phyloP scores from a whole-genome alignment of 2,329 filamentous ascomycete genomes.

The Colletotrichum caudatum region DNA sequence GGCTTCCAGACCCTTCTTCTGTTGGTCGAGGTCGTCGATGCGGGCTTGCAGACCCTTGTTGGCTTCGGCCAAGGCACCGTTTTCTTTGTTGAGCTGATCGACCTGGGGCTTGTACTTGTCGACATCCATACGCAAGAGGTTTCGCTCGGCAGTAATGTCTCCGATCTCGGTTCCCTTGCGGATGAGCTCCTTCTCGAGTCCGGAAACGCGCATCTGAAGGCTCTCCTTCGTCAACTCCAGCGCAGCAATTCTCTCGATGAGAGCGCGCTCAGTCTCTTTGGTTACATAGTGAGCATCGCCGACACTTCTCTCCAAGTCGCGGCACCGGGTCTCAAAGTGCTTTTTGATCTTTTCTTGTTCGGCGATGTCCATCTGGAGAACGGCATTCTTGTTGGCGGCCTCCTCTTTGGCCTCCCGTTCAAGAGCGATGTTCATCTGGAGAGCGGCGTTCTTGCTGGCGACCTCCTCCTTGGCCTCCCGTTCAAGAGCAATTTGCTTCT shows the following conservation, averaged over 20 bases:
- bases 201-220: conserved; percentile 29
- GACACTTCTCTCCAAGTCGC: conserved; percentile 35
- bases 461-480: conserved; percentile 23
- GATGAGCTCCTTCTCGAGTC: conserved; percentile 38
- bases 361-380: conserved; percentile 20
- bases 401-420: conserved; percentile 31
- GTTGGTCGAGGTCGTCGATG: conserved; percentile 37
- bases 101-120: conserved; percentile 38
- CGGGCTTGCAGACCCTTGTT: conserved; percentile 34
- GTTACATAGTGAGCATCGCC: conserved; percentile 37
- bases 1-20: conserved; percentile 39
- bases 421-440: conserved; percentile 24
- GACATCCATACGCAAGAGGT: conserved; percentile 28
- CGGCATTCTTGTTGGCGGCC: conserved; percentile 18
- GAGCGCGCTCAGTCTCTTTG: conserved; percentile 32
- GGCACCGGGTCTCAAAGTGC: conserved; percentile 16
- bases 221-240: conserved; percentile 40
- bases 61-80: conserved; percentile 31
- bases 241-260: conserved; percentile 41
- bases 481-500: conserved; percentile 28
- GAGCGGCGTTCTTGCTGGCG: not conserved
- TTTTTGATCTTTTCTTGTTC: conserved; percentile 27
- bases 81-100: conserved; percentile 34
- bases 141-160: conserved; percentile 37
- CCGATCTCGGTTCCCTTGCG: conserved; percentile 36